Evolutionary conservation across 1,139 yeast genomes (phyloP).

Genomic region (Yamadazyma spencermartinsiae): DNA sequence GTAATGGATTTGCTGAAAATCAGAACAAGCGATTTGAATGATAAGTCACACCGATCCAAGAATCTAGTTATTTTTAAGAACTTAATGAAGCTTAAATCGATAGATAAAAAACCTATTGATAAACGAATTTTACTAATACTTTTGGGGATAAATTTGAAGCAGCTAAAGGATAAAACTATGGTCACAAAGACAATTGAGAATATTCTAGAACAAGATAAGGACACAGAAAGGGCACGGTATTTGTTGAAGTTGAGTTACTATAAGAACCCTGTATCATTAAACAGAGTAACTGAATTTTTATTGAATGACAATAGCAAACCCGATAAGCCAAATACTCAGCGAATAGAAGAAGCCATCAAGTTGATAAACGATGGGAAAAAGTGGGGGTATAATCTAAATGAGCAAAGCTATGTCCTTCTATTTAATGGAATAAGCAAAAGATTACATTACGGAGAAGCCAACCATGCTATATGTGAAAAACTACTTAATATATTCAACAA

Average conservation of each 20-base stretch:
- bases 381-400: constrained; percentile 56
- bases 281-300: constrained; percentile 53
- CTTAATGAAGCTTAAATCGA: constrained; percentile 25
- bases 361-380: constrained; percentile 56
- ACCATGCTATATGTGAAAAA: constrained; percentile 21
- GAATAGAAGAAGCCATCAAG: constrained; percentile 40
- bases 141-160: constrained; percentile 58
- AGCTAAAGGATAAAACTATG: constrained; percentile 54
- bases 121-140: constrained; percentile 48
- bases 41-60: constrained; percentile 5
- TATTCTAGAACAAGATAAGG: constrained; percentile 49
- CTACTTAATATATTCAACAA: constrained; percentile 26
- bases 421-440: constrained; percentile 57
- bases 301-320: constrained; percentile 25
- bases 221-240: constrained; percentile 51
- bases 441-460: constrained; percentile 35
- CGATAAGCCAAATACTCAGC: not conserved
- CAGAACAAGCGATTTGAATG: constrained; percentile 10
- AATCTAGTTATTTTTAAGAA: constrained; percentile 29
- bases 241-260: constrained; percentile 44
- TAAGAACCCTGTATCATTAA: constrained; percentile 62
- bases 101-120: constrained; percentile 34
- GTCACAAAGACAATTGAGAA: constrained; percentile 54
- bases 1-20: constrained; percentile 15
- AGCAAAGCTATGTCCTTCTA: constrained; percentile 54